Evolutionary conservation across 2,329 filamentous ascomycete genomes (phyloP).

Genomic region (Biscogniauxia mediterranea): DNA sequence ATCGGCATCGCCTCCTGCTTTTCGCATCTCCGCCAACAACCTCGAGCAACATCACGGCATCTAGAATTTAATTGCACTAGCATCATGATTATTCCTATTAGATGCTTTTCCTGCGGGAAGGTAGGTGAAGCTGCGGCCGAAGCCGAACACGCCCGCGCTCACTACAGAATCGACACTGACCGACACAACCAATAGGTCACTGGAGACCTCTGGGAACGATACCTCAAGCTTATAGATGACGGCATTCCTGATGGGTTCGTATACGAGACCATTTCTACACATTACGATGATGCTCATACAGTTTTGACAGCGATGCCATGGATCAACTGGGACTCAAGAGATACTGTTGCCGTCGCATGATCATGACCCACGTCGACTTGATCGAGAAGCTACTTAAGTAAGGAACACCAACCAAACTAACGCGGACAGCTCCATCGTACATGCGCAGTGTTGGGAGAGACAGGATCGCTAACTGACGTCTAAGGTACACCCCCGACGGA

Average conservation of each 20-base stretch:
- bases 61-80: constrained; percentile 42
- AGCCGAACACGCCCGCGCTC: background rate
- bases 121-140: constrained; percentile 46
- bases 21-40: background rate
- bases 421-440: background rate
- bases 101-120: constrained; percentile 99
- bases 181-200: constrained; percentile 65
- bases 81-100: constrained; percentile 97
- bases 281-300: constrained; percentile 25
- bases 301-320: constrained; percentile 76
- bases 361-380: constrained; percentile 98
- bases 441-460: background rate
- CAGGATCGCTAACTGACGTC: constrained; percentile 14
- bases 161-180: constrained; percentile 16
- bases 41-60: constrained; percentile 21
- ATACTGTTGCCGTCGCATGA: constrained; percentile 98
- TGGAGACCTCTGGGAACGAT: constrained; percentile 96
- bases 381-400: constrained; percentile 98
- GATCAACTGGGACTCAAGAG: constrained; percentile 89
- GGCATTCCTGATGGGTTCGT: constrained; percentile 71
- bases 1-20: background rate
- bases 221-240: constrained; percentile 83
- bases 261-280: background rate
- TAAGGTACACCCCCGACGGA: constrained; percentile 60
- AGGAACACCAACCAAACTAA: constrained; percentile 26